A percentile compares a stretch with the other conserved stretches of the same genome.
phyloP scores from a whole-genome alignment of 2,329 filamentous ascomycete species.

The Calonectria honghensis region DNA sequence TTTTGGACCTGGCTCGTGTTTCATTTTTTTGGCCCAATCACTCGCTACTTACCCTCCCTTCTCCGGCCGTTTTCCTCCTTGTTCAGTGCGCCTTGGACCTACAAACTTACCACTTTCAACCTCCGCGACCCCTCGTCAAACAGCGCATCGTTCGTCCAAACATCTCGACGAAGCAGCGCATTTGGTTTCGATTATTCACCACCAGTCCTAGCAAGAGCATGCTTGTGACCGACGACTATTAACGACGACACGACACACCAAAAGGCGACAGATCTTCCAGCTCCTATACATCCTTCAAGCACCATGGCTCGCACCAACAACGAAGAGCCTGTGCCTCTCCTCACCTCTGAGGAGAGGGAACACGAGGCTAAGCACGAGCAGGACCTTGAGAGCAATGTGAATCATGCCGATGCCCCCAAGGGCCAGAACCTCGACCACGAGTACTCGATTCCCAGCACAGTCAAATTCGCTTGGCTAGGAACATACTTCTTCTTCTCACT shows the following conservation, averaged over 20 bases:
- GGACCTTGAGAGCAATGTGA: constrained; percentile 59
- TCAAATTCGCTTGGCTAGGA: constrained; percentile 70
- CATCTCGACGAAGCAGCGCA: not conserved
- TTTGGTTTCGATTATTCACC: not conserved
- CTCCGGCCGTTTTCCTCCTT: constrained; percentile 14
- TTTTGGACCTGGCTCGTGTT: constrained; percentile 19
- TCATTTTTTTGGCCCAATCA: constrained; percentile 22
- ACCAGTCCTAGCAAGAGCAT: constrained; percentile 19
- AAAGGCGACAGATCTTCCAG: not conserved
- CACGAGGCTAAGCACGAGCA: constrained; percentile 55
- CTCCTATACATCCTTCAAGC: not conserved
- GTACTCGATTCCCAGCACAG: constrained; percentile 65
- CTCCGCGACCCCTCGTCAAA: constrained; percentile 21
- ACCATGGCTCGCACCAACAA: constrained; percentile 59
- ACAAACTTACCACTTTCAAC: constrained; percentile 4
- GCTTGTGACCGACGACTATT: constrained; percentile 36
- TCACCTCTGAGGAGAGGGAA: constrained; percentile 58
- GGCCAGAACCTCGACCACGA: constrained; percentile 65
- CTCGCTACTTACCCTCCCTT: constrained; percentile 21
- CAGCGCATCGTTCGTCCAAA: not conserved
- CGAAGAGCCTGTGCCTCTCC: constrained; percentile 58
- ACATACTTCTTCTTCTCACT: constrained; percentile 71
- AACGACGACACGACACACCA: constrained; percentile 31
- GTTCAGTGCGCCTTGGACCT: constrained; percentile 5
- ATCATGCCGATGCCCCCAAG: constrained; percentile 54